Base-by-base conservation (phyloP, 2,329 filamentous ascomycete genomes). In the Fusarium falciforme region DNA sequence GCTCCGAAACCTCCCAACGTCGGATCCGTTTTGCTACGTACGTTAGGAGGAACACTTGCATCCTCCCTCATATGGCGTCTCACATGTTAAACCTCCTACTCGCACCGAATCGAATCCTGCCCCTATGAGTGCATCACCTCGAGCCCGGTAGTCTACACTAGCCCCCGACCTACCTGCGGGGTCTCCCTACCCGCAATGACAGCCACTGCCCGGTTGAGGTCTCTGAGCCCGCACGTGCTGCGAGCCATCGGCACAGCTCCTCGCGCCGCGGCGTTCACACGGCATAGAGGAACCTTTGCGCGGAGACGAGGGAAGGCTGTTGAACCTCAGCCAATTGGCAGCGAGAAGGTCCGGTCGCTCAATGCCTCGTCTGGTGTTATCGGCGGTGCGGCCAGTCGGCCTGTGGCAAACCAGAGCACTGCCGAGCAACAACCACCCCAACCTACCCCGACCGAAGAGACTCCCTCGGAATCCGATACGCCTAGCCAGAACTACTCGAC, bases 211-310 rank as follows among this genome's bases (percentile, higher is more conserved):
- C 87, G 92, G 77, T 85, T 94, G 68, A 89, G 89, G 17, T 93
- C 93, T 78, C 85, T 94, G 20, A 93, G 93, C 75, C 91, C 92
- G 54, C 90, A 91, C 75, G 82, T 93, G 64, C 89, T 92, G 81
- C 89, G 91, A 64, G 85, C 87, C 17, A 72, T 85, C 29, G 72
- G 71, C 62, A 70, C 67, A 31, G 65, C 67, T 87, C 72, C 75
- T 80, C 71, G 78, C 82, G 79, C 85, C 83, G 80, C 84, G 76
- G 81, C 84, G 66, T 54, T 78, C 72, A 16, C 87, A 63, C 82
- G 84, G 70, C 78, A 61, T 80, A 83, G 77, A 81, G 85, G 77
- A 80, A 87, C 68, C 76, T 89, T 90, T 76, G 85, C 87, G 54
- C 85, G 85, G 63, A 83, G 90, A 61, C 89, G 90, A 78, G 90